These are phyloP conservation scores for Pterocarpus santalinus DNA, from an alignment of 306 rosid species.

Conservation along the genomic window DNA sequence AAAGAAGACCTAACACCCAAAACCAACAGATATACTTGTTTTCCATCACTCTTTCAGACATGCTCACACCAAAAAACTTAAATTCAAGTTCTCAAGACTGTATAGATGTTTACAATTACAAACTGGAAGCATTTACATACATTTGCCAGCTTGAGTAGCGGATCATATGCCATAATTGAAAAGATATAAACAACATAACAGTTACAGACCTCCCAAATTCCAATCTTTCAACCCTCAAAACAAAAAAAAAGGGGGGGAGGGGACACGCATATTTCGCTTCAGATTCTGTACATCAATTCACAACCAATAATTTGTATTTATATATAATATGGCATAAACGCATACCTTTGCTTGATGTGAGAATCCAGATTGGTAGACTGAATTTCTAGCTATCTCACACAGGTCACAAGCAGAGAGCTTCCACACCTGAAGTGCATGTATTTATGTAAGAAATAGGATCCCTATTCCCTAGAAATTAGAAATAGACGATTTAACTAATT, in stretches of 20 bases:
- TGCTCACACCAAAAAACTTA: slow-evolving; percentile 10
- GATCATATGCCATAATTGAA: neutral
- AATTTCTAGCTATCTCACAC: slow-evolving; percentile 88
- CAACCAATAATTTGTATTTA: no score
- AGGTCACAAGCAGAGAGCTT: slow-evolving; percentile 87
- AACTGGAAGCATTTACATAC: neutral
- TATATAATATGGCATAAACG: neutral
- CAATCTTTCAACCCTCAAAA: no score
- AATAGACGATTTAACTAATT: slow-evolving; percentile 15
- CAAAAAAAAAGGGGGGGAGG: neutral
- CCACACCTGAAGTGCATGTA: slow-evolving; percentile 70
- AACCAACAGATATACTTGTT: neutral
- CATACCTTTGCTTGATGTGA: slow-evolving; percentile 78
- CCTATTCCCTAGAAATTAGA: slow-evolving; percentile 12
- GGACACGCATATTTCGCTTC: neutral
- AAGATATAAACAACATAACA: neutral
- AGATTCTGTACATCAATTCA: neutral
- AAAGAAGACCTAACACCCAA: neutral
- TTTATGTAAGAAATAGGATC: slow-evolving; percentile 30
- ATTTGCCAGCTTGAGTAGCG: neutral
- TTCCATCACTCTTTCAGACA: neutral
- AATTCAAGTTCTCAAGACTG: neutral
- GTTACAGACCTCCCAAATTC: neutral
- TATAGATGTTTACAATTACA: neutral
- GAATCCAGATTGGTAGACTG: slow-evolving; percentile 94